phyloP scores from a whole-genome alignment of 139 green algal species.

The Eudorina sp. region DNA sequence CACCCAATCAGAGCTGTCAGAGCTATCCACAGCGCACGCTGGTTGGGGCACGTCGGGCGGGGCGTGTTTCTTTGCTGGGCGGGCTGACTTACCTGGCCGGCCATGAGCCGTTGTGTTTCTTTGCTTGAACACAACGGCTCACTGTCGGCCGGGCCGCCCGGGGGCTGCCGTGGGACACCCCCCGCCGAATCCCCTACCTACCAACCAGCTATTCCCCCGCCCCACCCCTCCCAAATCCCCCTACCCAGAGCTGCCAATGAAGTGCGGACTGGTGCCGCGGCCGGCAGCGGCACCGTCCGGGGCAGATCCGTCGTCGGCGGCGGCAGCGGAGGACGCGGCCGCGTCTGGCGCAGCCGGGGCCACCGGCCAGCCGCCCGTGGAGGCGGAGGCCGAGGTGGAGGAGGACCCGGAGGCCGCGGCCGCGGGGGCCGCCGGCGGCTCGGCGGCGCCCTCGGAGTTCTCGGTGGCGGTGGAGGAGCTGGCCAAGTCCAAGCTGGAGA shows the following conservation, averaged over 20 bases:
- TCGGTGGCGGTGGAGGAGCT: conserved; percentile 79
- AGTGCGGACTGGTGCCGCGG: neutral
- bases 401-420: neutral
- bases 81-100: too few relatives aligned
- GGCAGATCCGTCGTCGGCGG: neutral
- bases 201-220: too few relatives aligned
- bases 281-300: neutral
- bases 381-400: too few relatives aligned
- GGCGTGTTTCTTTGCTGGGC: too few relatives aligned
- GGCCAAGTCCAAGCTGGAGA: conserved; percentile 85
- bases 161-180: too few relatives aligned
- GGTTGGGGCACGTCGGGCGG: too few relatives aligned
- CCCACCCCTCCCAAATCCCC: neutral
- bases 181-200: too few relatives aligned
- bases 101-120: too few relatives aligned
- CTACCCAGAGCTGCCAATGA: neutral
- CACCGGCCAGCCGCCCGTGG: neutral
- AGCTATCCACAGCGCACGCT: too few relatives aligned
- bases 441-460: conserved; percentile 51
- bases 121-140: too few relatives aligned
- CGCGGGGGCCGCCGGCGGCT: neutral
- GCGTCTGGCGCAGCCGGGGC: neutral
- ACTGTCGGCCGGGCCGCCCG: too few relatives aligned
- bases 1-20: too few relatives aligned
- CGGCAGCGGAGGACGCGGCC: neutral